phyloP scores from a whole-genome alignment of 495 filamentous ascomycete species.

The Clohesyomyces aquaticus region DNA sequence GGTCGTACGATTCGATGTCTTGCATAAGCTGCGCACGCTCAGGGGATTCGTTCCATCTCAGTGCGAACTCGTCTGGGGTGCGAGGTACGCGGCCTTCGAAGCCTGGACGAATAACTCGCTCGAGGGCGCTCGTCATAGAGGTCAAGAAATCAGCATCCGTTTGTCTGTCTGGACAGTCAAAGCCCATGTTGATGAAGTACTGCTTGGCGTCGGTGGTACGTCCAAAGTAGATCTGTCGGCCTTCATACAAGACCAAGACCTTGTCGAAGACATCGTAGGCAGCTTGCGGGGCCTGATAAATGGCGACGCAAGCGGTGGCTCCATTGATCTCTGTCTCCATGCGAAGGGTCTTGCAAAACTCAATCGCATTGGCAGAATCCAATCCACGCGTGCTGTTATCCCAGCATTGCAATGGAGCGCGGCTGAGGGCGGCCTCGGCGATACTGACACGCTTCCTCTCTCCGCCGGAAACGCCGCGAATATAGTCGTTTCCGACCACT shows the following conservation, averaged over 20 bases:
- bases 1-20: slow-evolving; percentile 74
- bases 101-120: slow-evolving; percentile 63
- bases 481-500: slow-evolving; percentile 50
- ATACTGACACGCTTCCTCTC: slow-evolving; percentile 53
- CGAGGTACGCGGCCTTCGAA: slow-evolving; percentile 68
- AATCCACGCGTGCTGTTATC: slow-evolving; percentile 52
- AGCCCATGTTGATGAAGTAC: slow-evolving; percentile 61
- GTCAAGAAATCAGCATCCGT: slow-evolving; percentile 75
- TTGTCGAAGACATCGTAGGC: slow-evolving; percentile 51
- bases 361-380: slow-evolving; percentile 51
- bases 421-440: slow-evolving; percentile 47
- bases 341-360: slow-evolving; percentile 51
- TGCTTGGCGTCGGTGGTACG: slow-evolving; percentile 37
- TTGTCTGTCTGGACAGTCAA: slow-evolving; percentile 61
- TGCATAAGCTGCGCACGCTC: slow-evolving; percentile 65
- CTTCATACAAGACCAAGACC: slow-evolving; percentile 49
- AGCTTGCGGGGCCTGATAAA: slow-evolving; percentile 49
- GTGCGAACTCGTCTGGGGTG: slow-evolving; percentile 70
- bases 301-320: slow-evolving; percentile 47
- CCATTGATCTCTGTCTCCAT: slow-evolving; percentile 47
- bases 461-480: slow-evolving; percentile 49
- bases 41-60: slow-evolving; percentile 73
- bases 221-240: slow-evolving; percentile 51
- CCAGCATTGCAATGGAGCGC: slow-evolving; percentile 50
- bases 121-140: slow-evolving; percentile 67